Evolutionary conservation across 768 basidiomycete species (phyloP), one percentile per base, ranked within the genome.

Genomic region (Leccinum subgranulosum): DNA sequence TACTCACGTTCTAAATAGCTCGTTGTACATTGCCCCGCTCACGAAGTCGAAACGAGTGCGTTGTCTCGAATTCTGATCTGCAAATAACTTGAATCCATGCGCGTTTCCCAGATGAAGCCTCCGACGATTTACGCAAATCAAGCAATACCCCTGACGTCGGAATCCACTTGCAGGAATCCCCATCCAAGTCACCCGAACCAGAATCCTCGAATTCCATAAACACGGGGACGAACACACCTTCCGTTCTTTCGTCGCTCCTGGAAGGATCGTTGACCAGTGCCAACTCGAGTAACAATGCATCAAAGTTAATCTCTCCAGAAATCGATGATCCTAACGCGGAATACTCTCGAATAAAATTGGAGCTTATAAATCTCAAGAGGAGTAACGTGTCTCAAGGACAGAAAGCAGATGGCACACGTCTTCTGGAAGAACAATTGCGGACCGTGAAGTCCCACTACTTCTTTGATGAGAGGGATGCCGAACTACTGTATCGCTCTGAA

Each of bases 401-500:
- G 64, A 66, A 39, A 48, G 59, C 66, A n/a, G 55, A 67, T 19
- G 65, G 73, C 27, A 62, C 76, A 12, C 72, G 70, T 55, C 66
- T 74, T 27, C 68, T 89, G 36, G 79, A 76, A 10, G 64, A 73
- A 49, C 81, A 76, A 41, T 69, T 90, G 41, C 68, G 74, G 46
- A 70, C 66, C 23, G 67, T 84, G 25, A 80, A 80, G 65, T 73
- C 75, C 23, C 77, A 87, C 68, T 90, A 90, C 62, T 81, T 91
- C 55, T 93, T 94, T 65, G 79, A 89, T 55, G 78, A 83, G 63
- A 76, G 74, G 54, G 86, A 88, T 59, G 90, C 89, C 2, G 79
- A 87, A 63, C 76, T 72, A 5, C 68, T 77, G 23, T 90, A 86
- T 70, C 75, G 70, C 28, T 70, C 73, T 17, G 82, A 86, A 66